Evolutionary conservation across 176 grass and related monocot species (phyloP), one percentile per base, ranked within the genome.

Genomic region (Eragrostis curvula): DNA sequence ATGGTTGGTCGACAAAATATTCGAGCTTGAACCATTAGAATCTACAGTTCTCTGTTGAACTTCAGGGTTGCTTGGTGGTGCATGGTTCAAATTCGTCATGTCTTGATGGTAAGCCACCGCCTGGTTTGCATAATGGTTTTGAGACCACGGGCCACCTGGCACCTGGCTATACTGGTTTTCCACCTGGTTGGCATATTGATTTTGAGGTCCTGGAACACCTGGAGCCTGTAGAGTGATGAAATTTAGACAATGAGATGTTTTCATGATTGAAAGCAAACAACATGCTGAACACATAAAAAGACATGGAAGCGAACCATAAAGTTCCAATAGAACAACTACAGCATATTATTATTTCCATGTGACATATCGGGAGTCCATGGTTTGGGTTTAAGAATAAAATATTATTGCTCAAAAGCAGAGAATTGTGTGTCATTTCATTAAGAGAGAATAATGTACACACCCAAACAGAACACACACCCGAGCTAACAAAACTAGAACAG

Each of bases 1-100:
- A 85, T 91, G 84, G 68, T 87, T 77, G 44, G 79, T 28, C 29
- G 59, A 87, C 49, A 63, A 81, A 97, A 87, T 81, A 85, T 91
- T 68, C 55, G 84, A 84, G 63, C 49, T 84, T 77, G 66, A 83
- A 89, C 90, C 66, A 83, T 93, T 91, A 89, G 82, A 89, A 85
- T 89, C 84, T 70, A 89, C 17, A 84, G 73, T 56, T 24, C 81
- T 95, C 63, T 83, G 86, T 73, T 93, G 88, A 88, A 83, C 84
- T 60, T 68, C 88, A 76, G 78, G 75, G 53, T 90, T 91, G 77
- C 68, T 92, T 82, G 72, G 48, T 66, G 70, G 82, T 40, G 81
- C 55, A 70, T 73, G 73, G 79, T 69, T 77, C 8, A 50, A 55
- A 85, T 84, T 89, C 28, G 44, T 41, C 55, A 59, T 81, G 53